Conservation (phyloP, 163 green algal genomes). For the Volvox carteri region DNA sequence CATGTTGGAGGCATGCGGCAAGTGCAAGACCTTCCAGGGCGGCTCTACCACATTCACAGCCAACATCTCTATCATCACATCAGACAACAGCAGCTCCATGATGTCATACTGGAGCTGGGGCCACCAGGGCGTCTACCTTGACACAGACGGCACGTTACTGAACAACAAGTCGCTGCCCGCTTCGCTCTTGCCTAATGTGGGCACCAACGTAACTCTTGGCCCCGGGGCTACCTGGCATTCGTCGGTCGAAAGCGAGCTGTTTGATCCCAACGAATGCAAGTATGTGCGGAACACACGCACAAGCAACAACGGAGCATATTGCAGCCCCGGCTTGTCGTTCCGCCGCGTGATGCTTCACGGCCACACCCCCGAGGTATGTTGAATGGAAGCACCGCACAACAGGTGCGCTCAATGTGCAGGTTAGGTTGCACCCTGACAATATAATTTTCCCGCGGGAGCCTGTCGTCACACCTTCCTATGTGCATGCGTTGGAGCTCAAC, state of each 20-base stretch:
- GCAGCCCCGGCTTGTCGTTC: conserved; percentile 58
- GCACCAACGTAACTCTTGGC: conserved; percentile 21
- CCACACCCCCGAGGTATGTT: conserved; percentile 50
- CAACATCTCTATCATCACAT: conserved; percentile 60
- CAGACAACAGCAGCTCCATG: conserved; percentile 26
- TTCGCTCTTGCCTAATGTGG: neutral
- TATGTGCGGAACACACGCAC: conserved; percentile 43
- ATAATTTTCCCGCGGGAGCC: no score
- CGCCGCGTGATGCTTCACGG: conserved; percentile 72
- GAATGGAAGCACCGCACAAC: no score
- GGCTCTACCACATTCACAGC: conserved; percentile 64
- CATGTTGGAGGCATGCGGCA: conserved; percentile 57
- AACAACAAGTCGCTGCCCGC: conserved; percentile 45
- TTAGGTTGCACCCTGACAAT: no score
- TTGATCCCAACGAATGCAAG: conserved; percentile 48
- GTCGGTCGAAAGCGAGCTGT: conserved; percentile 60
- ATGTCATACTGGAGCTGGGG: conserved; percentile 72
- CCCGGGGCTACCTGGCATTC: conserved; percentile 60
- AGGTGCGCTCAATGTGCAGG: no score
- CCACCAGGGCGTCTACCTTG: conserved; percentile 67
- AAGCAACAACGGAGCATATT: conserved; percentile 63
- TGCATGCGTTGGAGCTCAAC: no score
- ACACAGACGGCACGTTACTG: conserved; percentile 69
- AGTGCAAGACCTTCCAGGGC: conserved; percentile 76
- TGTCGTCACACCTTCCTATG: no score